These are phyloP conservation scores for Cubamyces lactineus DNA, from an alignment of 768 basidiomycete genomes.

Conservation along the genomic window DNA sequence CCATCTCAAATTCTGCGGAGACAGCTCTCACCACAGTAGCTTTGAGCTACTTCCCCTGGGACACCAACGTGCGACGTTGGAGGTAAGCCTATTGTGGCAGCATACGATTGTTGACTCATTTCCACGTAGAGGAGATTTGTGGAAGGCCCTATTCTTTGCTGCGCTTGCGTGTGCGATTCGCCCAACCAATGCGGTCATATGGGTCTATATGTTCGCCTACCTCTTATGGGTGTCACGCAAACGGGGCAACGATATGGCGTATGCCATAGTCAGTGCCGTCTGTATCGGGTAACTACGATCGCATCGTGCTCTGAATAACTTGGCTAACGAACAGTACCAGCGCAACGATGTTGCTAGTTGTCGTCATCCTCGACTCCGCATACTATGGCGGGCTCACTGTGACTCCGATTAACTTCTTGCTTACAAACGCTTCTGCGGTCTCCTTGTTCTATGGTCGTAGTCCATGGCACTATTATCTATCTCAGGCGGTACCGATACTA, in stretches of 20 bases:
- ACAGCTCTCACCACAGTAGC: conserved; percentile 83
- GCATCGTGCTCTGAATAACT: neutral
- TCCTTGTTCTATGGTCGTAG: conserved; percentile 92
- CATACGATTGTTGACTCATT: conserved; percentile 19
- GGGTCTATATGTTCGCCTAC: conserved; percentile 68
- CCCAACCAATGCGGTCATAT: conserved; percentile 88
- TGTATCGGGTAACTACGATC: conserved; percentile 46
- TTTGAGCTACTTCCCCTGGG: conserved; percentile 79
- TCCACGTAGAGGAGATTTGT: conserved; percentile 37
- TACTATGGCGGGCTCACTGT: conserved; percentile 71
- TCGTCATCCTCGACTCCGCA: conserved; percentile 57
- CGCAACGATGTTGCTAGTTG: conserved; percentile 4
- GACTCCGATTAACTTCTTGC: conserved; percentile 82
- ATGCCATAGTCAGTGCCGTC: conserved; percentile 44
- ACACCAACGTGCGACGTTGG: conserved; percentile 29
- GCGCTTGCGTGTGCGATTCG: conserved; percentile 80
- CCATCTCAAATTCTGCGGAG: conserved; percentile 92
- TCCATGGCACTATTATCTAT: conserved; percentile 87
- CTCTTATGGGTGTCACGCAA: conserved; percentile 57
- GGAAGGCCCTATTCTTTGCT: conserved; percentile 56
- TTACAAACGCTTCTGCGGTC: conserved; percentile 80
- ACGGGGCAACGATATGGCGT: conserved; percentile 36
- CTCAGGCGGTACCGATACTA: conserved; percentile 84
- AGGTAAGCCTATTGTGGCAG: conserved; percentile 14
- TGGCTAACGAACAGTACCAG: conserved; percentile 7